A percentile compares a stretch with the other conserved stretches of the same genome.
Conservation (phyloP, 2,329 filamentous ascomycete species). For the Tolypocladium album region DNA sequence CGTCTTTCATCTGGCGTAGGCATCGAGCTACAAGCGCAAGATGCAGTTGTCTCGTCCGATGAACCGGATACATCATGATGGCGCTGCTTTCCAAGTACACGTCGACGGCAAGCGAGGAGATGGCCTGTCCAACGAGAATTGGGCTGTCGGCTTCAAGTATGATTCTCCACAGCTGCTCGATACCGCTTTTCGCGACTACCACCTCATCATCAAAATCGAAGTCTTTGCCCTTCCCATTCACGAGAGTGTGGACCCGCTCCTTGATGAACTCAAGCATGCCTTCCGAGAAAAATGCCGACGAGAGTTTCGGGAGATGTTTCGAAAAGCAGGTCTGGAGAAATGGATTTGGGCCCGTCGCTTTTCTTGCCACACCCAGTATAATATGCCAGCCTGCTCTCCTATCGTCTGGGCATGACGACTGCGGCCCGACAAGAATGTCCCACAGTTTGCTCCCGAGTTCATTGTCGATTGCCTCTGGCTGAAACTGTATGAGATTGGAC, state of each 20-base stretch:
- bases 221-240: slow-evolving; percentile 28
- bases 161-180: slow-evolving; percentile 75
- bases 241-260: slow-evolving; percentile 34
- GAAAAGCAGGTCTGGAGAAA: slow-evolving; percentile 45
- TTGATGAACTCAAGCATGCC: slow-evolving; percentile 55
- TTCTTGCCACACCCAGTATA: slow-evolving; percentile 38
- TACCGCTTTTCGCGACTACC: slow-evolving; percentile 39
- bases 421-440: slow-evolving; percentile 59
- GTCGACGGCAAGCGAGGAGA: slow-evolving; percentile 55
- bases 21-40: slow-evolving; percentile 64
- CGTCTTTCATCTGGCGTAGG: slow-evolving; percentile 54
- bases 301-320: slow-evolving; percentile 45
- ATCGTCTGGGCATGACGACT: slow-evolving; percentile 47
- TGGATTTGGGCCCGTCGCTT: slow-evolving; percentile 35
- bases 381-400: slow-evolving; percentile 60
- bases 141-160: slow-evolving; percentile 57
- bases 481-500: slow-evolving; percentile 44
- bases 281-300: slow-evolving; percentile 46
- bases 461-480: slow-evolving; percentile 49
- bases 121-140: slow-evolving; percentile 57
- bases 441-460: slow-evolving; percentile 58
- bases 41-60: slow-evolving; percentile 48
- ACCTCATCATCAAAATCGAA: slow-evolving; percentile 40
- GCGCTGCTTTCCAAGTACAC: slow-evolving; percentile 54
- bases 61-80: slow-evolving; percentile 37